phyloP scores from a whole-genome alignment of 2,329 filamentous ascomycete genomes.

The Hypoxylon sp. region DNA sequence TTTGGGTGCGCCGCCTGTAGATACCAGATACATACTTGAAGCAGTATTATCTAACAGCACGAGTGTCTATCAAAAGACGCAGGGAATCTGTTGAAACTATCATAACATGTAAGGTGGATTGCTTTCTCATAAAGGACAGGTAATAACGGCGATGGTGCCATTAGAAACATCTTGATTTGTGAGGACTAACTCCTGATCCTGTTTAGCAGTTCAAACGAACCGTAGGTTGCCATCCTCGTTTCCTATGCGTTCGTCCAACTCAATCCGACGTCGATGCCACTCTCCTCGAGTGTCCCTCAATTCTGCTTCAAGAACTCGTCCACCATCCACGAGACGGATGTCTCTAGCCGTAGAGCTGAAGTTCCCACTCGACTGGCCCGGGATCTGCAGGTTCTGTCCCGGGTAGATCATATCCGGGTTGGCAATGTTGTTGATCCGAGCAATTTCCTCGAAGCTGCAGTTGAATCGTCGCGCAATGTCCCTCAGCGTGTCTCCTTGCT shows the following conservation, averaged over 20 bases:
- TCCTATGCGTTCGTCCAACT: slow-evolving; percentile 45
- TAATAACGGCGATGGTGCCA: background rate
- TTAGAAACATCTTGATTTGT: background rate
- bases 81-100: background rate
- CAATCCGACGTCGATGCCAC: slow-evolving; percentile 41
- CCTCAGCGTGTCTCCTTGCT: slow-evolving; percentile 59
- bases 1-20: background rate
- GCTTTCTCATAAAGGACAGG: background rate
- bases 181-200: background rate
- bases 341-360: slow-evolving; percentile 55
- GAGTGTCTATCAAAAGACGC: background rate
- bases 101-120: background rate
- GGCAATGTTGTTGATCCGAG: slow-evolving; percentile 55
- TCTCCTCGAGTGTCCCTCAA: slow-evolving; percentile 33
- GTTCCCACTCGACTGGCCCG: slow-evolving; percentile 49
- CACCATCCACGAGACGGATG: slow-evolving; percentile 55
- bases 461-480: slow-evolving; percentile 54
- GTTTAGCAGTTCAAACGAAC: slow-evolving; percentile 56
- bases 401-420: slow-evolving; percentile 61
- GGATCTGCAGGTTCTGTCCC: slow-evolving; percentile 57
- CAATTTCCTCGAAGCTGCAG: slow-evolving; percentile 56
- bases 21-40: background rate
- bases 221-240: slow-evolving; percentile 55
- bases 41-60: background rate
- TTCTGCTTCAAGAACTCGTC: slow-evolving; percentile 51